Evolutionary conservation across 331 rosid species (phyloP).

Genomic region (Spiraea crenata): DNA sequence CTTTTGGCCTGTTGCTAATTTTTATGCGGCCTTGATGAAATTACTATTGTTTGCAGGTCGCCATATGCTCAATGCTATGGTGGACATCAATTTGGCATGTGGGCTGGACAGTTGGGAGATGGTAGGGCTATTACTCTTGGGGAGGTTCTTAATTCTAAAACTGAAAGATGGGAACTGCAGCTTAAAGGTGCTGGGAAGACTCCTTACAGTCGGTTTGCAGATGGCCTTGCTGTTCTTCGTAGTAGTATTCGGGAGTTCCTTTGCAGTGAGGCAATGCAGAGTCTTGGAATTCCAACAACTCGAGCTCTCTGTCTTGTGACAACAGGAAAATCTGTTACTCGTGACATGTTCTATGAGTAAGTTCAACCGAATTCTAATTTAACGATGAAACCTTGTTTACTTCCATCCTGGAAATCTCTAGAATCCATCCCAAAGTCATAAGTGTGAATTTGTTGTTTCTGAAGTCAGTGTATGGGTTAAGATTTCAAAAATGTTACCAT

Average conservation of each 20-base stretch:
- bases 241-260: conserved; percentile 96
- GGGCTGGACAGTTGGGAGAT: conserved; percentile 99
- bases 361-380: conserved; percentile 24
- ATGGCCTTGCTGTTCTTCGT: conserved; percentile 95
- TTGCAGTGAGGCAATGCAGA: conserved; percentile 97
- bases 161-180: conserved; percentile 94
- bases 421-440: background rate
- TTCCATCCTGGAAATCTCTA: background rate
- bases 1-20: conserved; percentile 2
- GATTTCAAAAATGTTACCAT: background rate
- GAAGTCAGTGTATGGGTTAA: background rate
- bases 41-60: conserved; percentile 44
- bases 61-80: conserved; percentile 99
- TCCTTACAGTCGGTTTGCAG: conserved; percentile 95
- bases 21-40: conserved; percentile 18
- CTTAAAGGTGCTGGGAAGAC: conserved; percentile 99
- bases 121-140: conserved; percentile 97
- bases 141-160: conserved; percentile 73
- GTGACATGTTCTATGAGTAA: conserved; percentile 98
- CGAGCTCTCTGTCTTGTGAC: conserved; percentile 90
- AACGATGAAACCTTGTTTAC: background rate
- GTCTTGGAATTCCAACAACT: conserved; percentile 91
- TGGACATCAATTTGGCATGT: conserved; percentile 97
- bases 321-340: conserved; percentile 78
- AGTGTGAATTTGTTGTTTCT: background rate